Base-by-base conservation (phyloP, 805 yeast species). In the Candida hispaniensis region DNA sequence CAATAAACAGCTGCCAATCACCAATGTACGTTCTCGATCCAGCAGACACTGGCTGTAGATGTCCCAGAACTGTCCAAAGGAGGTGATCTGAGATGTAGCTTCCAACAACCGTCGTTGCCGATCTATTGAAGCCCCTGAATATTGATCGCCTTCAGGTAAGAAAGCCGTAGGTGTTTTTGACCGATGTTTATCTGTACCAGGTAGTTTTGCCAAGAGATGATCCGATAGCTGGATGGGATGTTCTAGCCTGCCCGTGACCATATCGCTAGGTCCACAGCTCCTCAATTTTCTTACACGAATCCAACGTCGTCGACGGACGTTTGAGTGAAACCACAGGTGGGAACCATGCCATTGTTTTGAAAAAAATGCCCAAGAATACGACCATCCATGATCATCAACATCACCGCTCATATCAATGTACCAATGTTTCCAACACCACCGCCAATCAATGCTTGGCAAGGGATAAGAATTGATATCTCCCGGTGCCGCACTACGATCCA, bases 331-430 rank as follows among this genome's bases (percentile, higher is more conserved):
- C 43, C 63, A 61, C 29, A 65, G 61, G 47, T 67, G 70, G 17
- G 49, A 41, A 3, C 80, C 81, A 46, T 73, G 71, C 93, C 93
- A 80, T 28, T 53, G 49, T 15, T 45, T 46, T 13, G 68, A 56
- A 7, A 58, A 52, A 41, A 75, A 68, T 14, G 64, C 45, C 55
- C 69, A 59, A 39, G 79, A 64, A 48, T 80, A 81, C 18, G 66
- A 51, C 93, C 93, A 80, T n/a, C 93, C 93, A 48, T 76, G 79
- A 47, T 79, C 86, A 52, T 80, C 93, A 13, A 72, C 78, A 48
- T 79, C 83, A 24, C 58, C 56, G 4, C 58, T 50, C 88, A 81
- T 76, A 40, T 75, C 63, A 2, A 78, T 75, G 46, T 73, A 75
- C 93, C 93, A 80, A 38, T 64, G 60, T 9, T 62, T 62, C 83